Base-by-base conservation (phyloP, 805 yeast genomes). In the Yarrowia sp. region DNA sequence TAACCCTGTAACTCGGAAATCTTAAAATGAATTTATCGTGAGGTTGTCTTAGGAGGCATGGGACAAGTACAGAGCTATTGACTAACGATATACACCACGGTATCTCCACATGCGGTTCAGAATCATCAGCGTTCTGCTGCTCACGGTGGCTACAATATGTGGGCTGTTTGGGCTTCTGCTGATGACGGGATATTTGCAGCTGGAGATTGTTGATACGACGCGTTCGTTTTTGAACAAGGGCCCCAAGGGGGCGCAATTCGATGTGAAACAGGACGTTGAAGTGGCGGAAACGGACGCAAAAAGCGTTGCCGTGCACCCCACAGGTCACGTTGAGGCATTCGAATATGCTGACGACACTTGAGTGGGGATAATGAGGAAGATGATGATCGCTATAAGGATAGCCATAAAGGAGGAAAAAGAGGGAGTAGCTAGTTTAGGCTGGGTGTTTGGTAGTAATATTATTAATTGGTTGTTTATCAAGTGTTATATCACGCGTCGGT, bases 1-100 rank as follows among this genome's bases (percentile, higher is more conserved):
- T 28, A 47, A 31, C 38, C 53, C 53, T 47, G 39, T 47, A 32
- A 47, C 39, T 47, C 53, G 53, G 53, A 47, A 47, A 47, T 47
- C 53, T 47, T 47, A 47, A 22, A 47, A 15, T 31, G 17, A 6
- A 32, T 8, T 36, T 8, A 45, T 31, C 51, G n/a, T 13, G 8
- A 17, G 14, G 35, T 32, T 28, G 17, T 7, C 36, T 31, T 45
- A 14, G 51, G 15, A 14, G 6, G 22, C 15, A 14, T 28, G 13
- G 28, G 28, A 22, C 28, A 22, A 22, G 5, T 22, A 22, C 28
- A 22, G 28, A 22, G 28, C 28, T 22, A 22, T 22, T 22, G 28
- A 22, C 28, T 22, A 22, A 22, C 28, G 28, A 22, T 22, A 22
- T 22, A 22, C 28, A 22, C 28, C 28, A 22, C 28, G 28, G 28